phyloP scores from a whole-genome alignment of 2,329 filamentous ascomycete genomes.

The Colletotrichum sp. region DNA sequence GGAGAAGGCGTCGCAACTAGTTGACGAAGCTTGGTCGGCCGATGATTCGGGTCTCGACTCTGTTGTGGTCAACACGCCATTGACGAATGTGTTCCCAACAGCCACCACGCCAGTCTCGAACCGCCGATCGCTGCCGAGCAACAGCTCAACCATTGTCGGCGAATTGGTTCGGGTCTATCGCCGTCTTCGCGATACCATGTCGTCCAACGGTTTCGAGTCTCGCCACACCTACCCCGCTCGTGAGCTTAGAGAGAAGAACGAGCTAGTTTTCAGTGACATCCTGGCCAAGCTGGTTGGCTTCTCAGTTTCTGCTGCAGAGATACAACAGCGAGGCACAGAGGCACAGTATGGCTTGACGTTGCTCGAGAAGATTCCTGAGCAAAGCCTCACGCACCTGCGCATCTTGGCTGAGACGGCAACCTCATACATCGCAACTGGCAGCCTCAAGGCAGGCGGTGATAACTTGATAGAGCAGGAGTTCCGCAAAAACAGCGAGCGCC shows the following conservation, averaged over 20 bases:
- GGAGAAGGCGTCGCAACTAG: conserved; percentile 39
- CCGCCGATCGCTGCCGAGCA: conserved; percentile 35
- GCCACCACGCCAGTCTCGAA: conserved; percentile 39
- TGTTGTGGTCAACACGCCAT: conserved; percentile 42
- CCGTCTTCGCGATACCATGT: conserved; percentile 63
- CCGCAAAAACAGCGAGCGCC: conserved; percentile 69
- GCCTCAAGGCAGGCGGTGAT: conserved; percentile 64
- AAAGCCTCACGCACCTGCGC: conserved; percentile 84
- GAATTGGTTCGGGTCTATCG: conserved; percentile 68
- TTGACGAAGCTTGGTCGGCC: conserved; percentile 46
- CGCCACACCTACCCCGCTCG: conserved; percentile 36
- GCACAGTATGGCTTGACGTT: conserved; percentile 76
- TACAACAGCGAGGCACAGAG: conserved; percentile 86
- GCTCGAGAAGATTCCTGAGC: conserved; percentile 82
- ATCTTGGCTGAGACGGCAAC: conserved; percentile 87
- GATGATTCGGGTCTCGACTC: conserved; percentile 38
- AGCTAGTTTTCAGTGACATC: conserved; percentile 61
- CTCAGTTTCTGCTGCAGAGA: conserved; percentile 88
- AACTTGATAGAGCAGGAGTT: conserved; percentile 72
- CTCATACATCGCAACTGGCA: conserved; percentile 82
- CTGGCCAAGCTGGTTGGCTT: conserved; percentile 75
- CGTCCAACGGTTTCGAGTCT: conserved; percentile 56
- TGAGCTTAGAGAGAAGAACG: conserved; percentile 38
- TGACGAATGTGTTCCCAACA: conserved; percentile 47
- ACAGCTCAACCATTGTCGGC: conserved; percentile 43